Percentiles rank a stretch among this genome's conserved stretches.
Conservation (phyloP, 345 rosid genomes). For the Citrus inodora region DNA sequence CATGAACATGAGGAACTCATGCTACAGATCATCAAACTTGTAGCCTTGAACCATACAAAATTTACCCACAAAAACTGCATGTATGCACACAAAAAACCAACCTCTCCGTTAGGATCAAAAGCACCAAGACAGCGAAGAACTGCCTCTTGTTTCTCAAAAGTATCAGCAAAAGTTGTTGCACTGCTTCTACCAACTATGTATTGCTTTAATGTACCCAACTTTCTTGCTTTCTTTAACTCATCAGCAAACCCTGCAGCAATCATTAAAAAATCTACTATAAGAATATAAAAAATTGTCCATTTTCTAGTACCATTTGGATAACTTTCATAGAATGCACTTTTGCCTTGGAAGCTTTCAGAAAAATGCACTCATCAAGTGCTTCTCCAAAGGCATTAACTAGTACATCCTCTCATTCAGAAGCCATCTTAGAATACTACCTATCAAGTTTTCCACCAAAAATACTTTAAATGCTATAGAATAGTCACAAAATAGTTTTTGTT, state of each 20-base stretch:
- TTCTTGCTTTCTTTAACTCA: slow-evolving; percentile 67
- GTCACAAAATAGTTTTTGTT: too few species aligned
- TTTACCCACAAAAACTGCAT: neutral
- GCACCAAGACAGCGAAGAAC: slow-evolving; percentile 69
- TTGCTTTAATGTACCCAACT: slow-evolving; percentile 67
- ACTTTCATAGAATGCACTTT: neutral
- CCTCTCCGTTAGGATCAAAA: slow-evolving; percentile 81
- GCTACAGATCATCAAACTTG: neutral
- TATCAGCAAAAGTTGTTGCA: slow-evolving; percentile 70
- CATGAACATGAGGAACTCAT: neutral
- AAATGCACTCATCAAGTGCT: neutral
- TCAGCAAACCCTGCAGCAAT: slow-evolving; percentile 60
- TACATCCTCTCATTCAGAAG: neutral
- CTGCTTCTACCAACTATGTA: slow-evolving; percentile 85
- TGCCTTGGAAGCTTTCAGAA: neutral
- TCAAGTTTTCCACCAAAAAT: neutral
- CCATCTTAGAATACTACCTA: neutral
- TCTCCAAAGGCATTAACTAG: neutral
- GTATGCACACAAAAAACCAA: slow-evolving; percentile 28
- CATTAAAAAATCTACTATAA: neutral
- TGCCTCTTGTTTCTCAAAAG: slow-evolving; percentile 83
- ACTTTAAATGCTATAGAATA: too few species aligned
- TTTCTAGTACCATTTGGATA: neutral
- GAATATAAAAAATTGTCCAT: neutral
- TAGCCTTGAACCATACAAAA: neutral